Base-by-base conservation (phyloP, 2,329 filamentous ascomycete genomes). In the Botrytis squamosa region DNA sequence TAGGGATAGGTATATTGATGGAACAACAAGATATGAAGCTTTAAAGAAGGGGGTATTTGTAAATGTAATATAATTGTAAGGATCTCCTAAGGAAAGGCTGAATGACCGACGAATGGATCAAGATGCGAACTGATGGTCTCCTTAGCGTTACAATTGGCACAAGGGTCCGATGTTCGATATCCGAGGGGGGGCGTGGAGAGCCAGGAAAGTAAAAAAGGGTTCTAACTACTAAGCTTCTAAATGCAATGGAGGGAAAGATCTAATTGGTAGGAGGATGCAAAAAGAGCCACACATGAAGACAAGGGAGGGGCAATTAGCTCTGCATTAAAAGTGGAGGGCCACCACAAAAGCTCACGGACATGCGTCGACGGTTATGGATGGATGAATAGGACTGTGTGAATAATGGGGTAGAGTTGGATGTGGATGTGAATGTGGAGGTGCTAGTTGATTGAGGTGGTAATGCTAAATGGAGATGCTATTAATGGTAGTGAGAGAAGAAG, bases 131-230 rank as follows among this genome's bases (percentile, higher is more conserved):
- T 33, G 52, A 44, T 29, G 52, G 38, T 52, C 33, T 60, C 49
- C 44, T 71, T 71, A 71, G 69, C 69, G 59, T n/a, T 52, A 29
- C 69, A 65, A 42, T 71, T 62, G 57, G 42, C 60, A 71, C 59
- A 40, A 71, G 69, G 69, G 62, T 55, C 42, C 36, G 36, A 68
- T 42, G 49, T 68, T 68, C 65, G 49, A 67, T 57, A 57, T 57
- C 52, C 52, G 52, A 57, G 52, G 52, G 65, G 64, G 65, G 33
- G 64, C 38, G 67, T 59, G 52, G 67, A 44, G 52, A 20, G 36
- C 36, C 29, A 59, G 40, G 67, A 40, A 59, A 44, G 38, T 7
- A 12, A 16, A 25, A 42, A 44, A 57, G 49, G 29, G 29, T n/a
- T 49, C 44, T 67, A 38, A 52, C 42, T 49, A 33, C 44, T 18